Base-by-base conservation (phyloP, 352 stramenopile species). In the Globisporangium paddicum region DNA sequence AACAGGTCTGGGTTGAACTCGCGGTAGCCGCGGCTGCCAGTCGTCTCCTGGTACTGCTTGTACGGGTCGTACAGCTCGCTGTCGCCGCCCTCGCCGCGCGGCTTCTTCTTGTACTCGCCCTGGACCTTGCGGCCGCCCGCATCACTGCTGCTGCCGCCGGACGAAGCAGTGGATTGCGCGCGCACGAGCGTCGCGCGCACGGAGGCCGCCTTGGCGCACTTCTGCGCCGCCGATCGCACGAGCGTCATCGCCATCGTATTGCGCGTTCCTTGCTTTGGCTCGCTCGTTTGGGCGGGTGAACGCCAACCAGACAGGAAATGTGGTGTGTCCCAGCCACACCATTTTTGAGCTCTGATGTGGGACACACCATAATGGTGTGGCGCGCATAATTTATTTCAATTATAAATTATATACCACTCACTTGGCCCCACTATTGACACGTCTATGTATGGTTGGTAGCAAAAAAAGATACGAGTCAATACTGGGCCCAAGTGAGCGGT, bases 1-100 rank as follows among this genome's bases (percentile, higher is more conserved):
- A 85, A 71, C 47, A 78, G 42, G 54, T 93, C 82, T 47, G 80
- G 73, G 66, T 90, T 90, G 58, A 90, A 93, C 62, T 93, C 80
- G 58, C 82, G 75, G 73, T 87, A 89, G n/a, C 78, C 80, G 52
- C 60, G 76, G 63, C 73, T 75, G 62, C 79, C 86, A 32, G 69
- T 79, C 60, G 68, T 55, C 60, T 93, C 78, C 73, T 90, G 79
- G 72, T 90, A 93, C 55, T 83, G 64, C 70, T 86, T 78, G 74
- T 93, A 93, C 52, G 83, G 83, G 67, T 93, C 83, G 60, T 93
- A 93, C 48, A 93, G 69, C 37, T 82, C 64, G 16, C 45, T 26
- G 45, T 74, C 60, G n/a, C 18, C 32, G 56, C 26, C 41, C 34
- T 42, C 47, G 9, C 70, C 34, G 58, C 58, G 41, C 41, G 57